Evolutionary conservation across 371 early-diverging fungal genomes (phyloP), one percentile per base, ranked within the genome.

Genomic region (Mucor sp.): DNA sequence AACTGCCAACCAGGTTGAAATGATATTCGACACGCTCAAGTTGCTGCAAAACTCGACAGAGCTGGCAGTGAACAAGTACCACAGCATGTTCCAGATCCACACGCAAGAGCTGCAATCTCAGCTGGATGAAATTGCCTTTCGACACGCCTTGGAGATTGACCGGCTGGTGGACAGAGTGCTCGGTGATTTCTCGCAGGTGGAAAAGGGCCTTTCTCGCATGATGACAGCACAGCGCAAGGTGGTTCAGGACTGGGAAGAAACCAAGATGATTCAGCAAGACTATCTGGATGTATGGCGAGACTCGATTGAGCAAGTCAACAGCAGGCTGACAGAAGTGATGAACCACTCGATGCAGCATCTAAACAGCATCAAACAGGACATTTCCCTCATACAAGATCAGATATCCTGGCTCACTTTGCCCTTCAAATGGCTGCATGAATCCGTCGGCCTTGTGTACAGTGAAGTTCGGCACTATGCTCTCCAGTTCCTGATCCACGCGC

Each of bases 1-100:
- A 39, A 64, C 60, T 2, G 61, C 37, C 1, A 28, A 56, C 21
- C 65, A 67, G 27, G 58, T 67, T 0, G 47, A 67, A 37, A 21
- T 33, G 19, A 55, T 71, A 4, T 57, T 61, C 12, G 62, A 60
- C 8, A 23, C 67, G 11, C 15, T 67, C 0, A 50, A 64, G 0
- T 14, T 47, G 6, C 8, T 71, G 14, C 60, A 67, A 48, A 30
- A 71, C 21, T 48, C 60, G 23, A 44, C 68, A 6, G 48, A 71
- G 11, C 6, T 15, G 2, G 30, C 50, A 3, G 48, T 70, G 3
- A 0, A 15, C 19, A 41, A 53, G 5, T 66, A 70, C 23, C 28
- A 62, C 1, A 33, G 57, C 3, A 4, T 65, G n/a, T 11, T 62
- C 6, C n/a, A 44, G 19, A 6, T 19, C n/a, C 62, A 65, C 28